Percentiles rank a stretch among this genome's conserved stretches.
Evolutionary conservation across 805 yeast species (phyloP).

Genomic region (Candida jianshihensis): DNA sequence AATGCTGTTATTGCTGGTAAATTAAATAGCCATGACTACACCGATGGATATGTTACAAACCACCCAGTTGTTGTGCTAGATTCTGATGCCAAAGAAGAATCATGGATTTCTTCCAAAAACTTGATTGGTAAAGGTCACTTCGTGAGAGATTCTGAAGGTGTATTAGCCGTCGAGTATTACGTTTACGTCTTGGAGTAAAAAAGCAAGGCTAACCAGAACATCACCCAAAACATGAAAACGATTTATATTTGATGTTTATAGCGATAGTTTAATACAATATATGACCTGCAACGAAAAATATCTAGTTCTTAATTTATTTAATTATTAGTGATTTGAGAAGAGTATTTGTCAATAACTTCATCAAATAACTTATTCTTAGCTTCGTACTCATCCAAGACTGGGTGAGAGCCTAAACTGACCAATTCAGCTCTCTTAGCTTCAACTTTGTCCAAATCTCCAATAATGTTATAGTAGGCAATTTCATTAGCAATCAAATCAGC

Average conservation of each 20-base stretch:
- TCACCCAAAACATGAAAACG: not conserved
- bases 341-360: constrained; percentile 57
- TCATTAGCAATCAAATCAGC: constrained; percentile 55
- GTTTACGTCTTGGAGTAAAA: constrained; percentile 24
- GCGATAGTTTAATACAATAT: too few relatives aligned
- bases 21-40: constrained; percentile 28
- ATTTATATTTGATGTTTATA: not conserved
- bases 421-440: constrained; percentile 40
- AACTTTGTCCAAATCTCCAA: constrained; percentile 32
- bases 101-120: constrained; percentile 45
- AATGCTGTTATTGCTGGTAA: constrained; percentile 30
- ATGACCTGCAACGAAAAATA: too few relatives aligned
- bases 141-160: constrained; percentile 38
- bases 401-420: constrained; percentile 42
- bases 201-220: too few relatives aligned
- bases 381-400: constrained; percentile 47
- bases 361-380: constrained; percentile 64
- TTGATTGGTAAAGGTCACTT: constrained; percentile 57
- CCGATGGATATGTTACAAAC: constrained; percentile 42
- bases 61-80: constrained; percentile 40
- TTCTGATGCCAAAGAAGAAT: constrained; percentile 34
- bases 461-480: constrained; percentile 54
- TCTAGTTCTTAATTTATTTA: too few relatives aligned
- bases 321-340: constrained; percentile 15
- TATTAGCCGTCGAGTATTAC: constrained; percentile 48